Base-by-base conservation (phyloP, 2,329 filamentous ascomycete genomes). In the Periconia macrospinosa region DNA sequence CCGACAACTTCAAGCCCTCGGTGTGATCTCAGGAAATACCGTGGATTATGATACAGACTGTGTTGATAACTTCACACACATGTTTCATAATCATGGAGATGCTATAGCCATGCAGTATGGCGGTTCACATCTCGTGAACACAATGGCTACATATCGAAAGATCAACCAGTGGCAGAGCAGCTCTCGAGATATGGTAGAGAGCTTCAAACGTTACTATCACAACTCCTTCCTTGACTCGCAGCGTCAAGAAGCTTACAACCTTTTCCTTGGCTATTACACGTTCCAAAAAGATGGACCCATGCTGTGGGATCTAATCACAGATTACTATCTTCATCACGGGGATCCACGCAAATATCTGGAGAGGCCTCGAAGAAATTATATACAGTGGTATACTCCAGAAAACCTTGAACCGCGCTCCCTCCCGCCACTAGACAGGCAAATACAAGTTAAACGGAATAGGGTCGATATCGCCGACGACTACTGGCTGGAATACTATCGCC, bases 111-210 rank as follows among this genome's bases (percentile, higher is more conserved):
- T 97, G 50, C 94, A 99, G 71, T 99, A 99, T 65, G 94, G 94
- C 52, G 94, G 94, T 10, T 97, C 92, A 2, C 94, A 99, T 73
- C 83, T 99, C 0, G 94, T 99, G 65, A 99, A 99, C 71, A 99
- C 94, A 0, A 97, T 99, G 92, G 92, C 96, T 61, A 99, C 94
- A 5, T 99, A 99, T 73, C 89, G 94, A 53, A 97, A 97, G 76
- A 96, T 97, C 72, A 97, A 97, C 62, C 93, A 97, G 72, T 99
- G 94, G 94, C 96, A 92, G 20, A 96, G 91, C 65, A 92, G 96
- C 72, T 97, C 93, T 2, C 85, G 94, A 61, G 94, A 99, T 73
- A 97, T 99, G 93, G 92, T 99, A 19, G 94, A 99, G 76, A 96
- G 91, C 72, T 97, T 99, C 79, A 99, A 97, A 74, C 86, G 94